Percentiles rank a stretch among this genome's conserved stretches.
phyloP scores from a whole-genome alignment of 1,139 yeast genomes.

The Candida sp. region DNA sequence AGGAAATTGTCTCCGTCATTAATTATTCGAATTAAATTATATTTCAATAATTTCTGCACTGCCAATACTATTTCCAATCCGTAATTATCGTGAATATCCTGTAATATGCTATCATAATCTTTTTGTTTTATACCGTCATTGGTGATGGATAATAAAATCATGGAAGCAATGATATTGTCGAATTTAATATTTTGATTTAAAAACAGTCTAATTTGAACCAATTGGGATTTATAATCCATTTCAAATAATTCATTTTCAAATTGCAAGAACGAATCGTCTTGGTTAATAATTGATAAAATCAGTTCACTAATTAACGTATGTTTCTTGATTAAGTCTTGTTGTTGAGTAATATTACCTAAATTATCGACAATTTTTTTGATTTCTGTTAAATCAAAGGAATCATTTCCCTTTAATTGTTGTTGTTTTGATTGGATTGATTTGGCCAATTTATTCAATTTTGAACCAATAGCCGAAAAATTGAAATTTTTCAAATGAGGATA shows the following conservation, averaged over 20 bases:
- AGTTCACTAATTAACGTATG: slow-evolving; percentile 78
- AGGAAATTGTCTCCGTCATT: slow-evolving; percentile 14
- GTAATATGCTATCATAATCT: slow-evolving; percentile 49
- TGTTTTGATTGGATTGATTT: slow-evolving; percentile 50
- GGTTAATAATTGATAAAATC: slow-evolving; percentile 51
- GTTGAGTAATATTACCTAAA: slow-evolving; percentile 62
- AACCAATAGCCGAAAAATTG: slow-evolving; percentile 82
- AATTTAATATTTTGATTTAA: slow-evolving; percentile 35
- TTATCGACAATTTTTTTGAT: slow-evolving; percentile 71
- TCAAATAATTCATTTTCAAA: slow-evolving; percentile 74
- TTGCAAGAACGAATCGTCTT: slow-evolving; percentile 56
- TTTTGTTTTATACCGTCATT: slow-evolving; percentile 64
- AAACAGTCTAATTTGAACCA: slow-evolving; percentile 46
- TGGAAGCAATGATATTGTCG: slow-evolving; percentile 43
- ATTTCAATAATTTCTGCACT: slow-evolving; percentile 23
- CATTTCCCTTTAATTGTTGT: slow-evolving; percentile 58
- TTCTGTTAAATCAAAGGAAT: slow-evolving; percentile 47
- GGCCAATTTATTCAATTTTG: slow-evolving; percentile 67
- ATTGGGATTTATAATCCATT: slow-evolving; percentile 51
- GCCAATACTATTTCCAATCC: slow-evolving; percentile 48
- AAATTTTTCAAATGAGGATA: slow-evolving; percentile 49
- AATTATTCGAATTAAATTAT: slow-evolving; percentile 21
- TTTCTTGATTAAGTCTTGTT: slow-evolving; percentile 66
- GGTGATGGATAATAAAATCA: slow-evolving; percentile 53
- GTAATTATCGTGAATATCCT: slow-evolving; percentile 51